Base-by-base conservation (phyloP, 371 early-diverging fungal species). In the Dinochytrium kinnereticum region DNA sequence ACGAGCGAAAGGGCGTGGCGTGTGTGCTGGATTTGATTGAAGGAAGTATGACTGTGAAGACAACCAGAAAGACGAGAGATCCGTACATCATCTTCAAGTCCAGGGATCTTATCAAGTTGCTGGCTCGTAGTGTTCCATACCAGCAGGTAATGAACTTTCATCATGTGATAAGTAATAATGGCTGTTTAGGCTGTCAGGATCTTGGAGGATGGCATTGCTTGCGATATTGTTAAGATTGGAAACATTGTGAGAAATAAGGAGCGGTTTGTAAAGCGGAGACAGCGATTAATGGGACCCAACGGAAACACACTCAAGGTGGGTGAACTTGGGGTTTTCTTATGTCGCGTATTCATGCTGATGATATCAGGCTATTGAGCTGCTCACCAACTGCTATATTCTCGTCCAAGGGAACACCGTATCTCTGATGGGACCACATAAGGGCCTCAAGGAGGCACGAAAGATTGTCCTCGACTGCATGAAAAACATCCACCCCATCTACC, bases 401-500 rank as follows among this genome's bases (percentile, higher is more conserved):
- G 96, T 99, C 10, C 97, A 99, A 82, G 98, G 99, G 55, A 97
- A 98, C 81, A 98, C 98, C 0, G 99, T 99, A 0, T 88, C 97
- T 2, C 91, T 90, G 10, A 96, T 99, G 92, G 99, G 99, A 0
- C 90, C 94, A 2, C 91, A 90, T 83, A 92, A 93, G 75, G 97
- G 97, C 0, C 74, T 99, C 38, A 95, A 96, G 81, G 92, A 94
- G 68, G 92, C 95, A 28, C 91, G 98, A 49, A 86, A 93, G 50
- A 93, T 99, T 57, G 92, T 99, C 0, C 76, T 94, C 34, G 98
- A 98, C 83, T 98, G 99, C 79, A 96, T 99, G 95, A 95, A 96
- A 74, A 99, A 99, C 83, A 88, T 99, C 36, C 99, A 99, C 81
- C 99, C 99, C 21, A 96, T 99, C 74, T 99, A 99, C 84, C 96